A percentile compares a stretch with the other conserved stretches of the same genome.
Conservation (phyloP, 2,329 filamentous ascomycete species). For the Aureobasidium namibiae region DNA sequence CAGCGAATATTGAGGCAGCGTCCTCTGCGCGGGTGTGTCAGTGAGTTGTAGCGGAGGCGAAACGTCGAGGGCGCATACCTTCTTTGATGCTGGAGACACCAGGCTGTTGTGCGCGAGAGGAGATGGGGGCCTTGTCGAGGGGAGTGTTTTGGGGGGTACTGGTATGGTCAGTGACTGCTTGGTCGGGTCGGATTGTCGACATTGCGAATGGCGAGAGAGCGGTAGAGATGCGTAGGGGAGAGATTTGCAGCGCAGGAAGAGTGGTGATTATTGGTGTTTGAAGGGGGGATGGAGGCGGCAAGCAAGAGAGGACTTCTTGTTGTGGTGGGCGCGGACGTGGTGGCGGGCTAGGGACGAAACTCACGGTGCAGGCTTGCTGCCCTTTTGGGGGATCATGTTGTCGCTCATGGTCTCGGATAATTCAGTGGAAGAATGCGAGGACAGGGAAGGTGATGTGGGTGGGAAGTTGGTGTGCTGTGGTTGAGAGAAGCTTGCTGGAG, state of each 20-base stretch:
- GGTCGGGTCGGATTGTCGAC: not conserved
- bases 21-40: conserved; percentile 56
- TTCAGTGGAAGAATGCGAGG: conserved; percentile 8
- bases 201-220: not conserved
- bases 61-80: conserved; percentile 52
- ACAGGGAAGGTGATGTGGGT: conserved; percentile 7
- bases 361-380: conserved; percentile 11
- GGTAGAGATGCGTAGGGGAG: not conserved
- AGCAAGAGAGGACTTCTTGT: not conserved
- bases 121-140: conserved; percentile 82
- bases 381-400: conserved; percentile 11
- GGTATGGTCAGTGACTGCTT: not conserved
- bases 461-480: conserved; percentile 3
- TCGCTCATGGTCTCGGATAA: conserved; percentile 2
- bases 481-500: conserved; percentile 7
- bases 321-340: not conserved
- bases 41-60: conserved; percentile 13
- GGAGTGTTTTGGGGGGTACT: conserved; percentile 99
- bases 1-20: conserved; percentile 86
- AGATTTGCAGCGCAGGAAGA: not conserved
- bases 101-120: conserved; percentile 92
- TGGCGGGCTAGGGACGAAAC: not conserved
- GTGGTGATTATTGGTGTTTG: not conserved
- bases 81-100: conserved; percentile 93
- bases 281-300: not conserved